Conservation (phyloP, 176 grass and related monocot genomes). For the Phragmites australis region DNA sequence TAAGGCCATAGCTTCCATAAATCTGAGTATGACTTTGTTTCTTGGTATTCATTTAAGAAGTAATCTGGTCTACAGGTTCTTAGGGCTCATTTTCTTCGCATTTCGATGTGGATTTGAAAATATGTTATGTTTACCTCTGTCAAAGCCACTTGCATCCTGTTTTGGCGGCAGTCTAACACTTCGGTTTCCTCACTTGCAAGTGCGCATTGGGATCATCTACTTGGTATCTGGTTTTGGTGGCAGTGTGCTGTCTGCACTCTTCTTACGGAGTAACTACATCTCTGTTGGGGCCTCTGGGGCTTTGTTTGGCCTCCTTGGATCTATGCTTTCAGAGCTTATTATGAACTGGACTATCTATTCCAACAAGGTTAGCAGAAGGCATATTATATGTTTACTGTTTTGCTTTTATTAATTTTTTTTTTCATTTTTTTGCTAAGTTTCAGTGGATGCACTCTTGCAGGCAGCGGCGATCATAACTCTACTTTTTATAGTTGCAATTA, state of each 20-base stretch:
- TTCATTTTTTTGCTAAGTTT: conserved; percentile 17
- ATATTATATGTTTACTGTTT: not conserved
- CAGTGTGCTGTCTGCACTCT: conserved; percentile 71
- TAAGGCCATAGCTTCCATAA: not conserved
- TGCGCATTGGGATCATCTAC: conserved; percentile 80
- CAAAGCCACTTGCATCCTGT: not conserved
- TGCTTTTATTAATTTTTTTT: not conserved
- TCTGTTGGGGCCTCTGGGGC: conserved; percentile 92
- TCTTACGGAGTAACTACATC: conserved; percentile 56
- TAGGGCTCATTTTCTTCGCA: not conserved
- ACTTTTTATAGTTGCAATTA: conserved; percentile 65
- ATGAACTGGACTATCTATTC: conserved; percentile 99
- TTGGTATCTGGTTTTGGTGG: conserved; percentile 83
- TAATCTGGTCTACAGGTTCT: not conserved
- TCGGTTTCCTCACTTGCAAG: conserved; percentile 37
- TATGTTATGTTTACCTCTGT: conserved; percentile 10
- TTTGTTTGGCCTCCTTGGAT: conserved; percentile 90
- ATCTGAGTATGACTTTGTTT: not conserved
- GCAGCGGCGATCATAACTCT: conserved; percentile 70
- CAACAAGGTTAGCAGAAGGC: conserved; percentile 63
- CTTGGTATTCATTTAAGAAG: not conserved
- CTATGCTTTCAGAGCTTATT: conserved; percentile 95
- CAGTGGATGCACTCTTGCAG: conserved; percentile 40
- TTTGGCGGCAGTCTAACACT: not conserved
- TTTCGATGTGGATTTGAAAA: not conserved